Percentiles rank a stretch among this genome's conserved stretches.
Conservation (phyloP, 1,284 basidiomycete species). For the Meripilus lineatus region DNA sequence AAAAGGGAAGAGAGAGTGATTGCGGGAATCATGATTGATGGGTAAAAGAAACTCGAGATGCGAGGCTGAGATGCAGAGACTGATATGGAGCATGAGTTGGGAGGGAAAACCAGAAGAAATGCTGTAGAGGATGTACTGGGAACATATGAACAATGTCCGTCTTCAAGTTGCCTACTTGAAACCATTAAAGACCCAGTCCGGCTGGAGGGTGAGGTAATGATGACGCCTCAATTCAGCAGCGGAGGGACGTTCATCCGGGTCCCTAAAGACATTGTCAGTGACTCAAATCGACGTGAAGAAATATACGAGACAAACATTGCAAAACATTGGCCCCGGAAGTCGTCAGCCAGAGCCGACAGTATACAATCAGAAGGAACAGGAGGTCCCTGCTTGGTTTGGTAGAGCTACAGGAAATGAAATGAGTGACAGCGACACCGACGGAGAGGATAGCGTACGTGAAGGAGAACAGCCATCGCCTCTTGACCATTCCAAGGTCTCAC, state of each 20-base stretch:
- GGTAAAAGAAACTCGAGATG: no score
- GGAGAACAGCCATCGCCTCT: constrained; percentile 90
- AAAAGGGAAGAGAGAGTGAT: no score
- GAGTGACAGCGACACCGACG: neutral
- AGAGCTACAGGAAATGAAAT: constrained; percentile 48
- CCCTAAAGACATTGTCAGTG: constrained; percentile 39
- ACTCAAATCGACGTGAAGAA: constrained; percentile 1
- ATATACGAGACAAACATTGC: constrained; percentile 58
- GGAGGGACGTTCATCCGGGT: constrained; percentile 83
- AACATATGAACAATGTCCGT: no score
- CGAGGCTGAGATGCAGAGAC: no score
- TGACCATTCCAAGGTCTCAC: constrained; percentile 90
- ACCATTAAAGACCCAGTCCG: constrained; percentile 75
- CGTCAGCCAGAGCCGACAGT: constrained; percentile 72
- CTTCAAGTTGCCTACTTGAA: constrained; percentile 31
- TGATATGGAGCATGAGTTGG: no score
- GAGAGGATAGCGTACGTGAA: constrained; percentile 61
- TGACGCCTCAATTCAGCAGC: constrained; percentile 82
- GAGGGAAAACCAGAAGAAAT: no score
- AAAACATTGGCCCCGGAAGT: constrained; percentile 90
- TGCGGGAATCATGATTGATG: no score
- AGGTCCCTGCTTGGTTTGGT: constrained; percentile 78
- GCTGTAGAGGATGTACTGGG: no score
- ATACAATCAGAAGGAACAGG: constrained; percentile 84
- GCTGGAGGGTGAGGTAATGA: constrained; percentile 75